phyloP scores from a whole-genome alignment of 2,329 filamentous ascomycete species.

The Colletotrichum magnum region DNA sequence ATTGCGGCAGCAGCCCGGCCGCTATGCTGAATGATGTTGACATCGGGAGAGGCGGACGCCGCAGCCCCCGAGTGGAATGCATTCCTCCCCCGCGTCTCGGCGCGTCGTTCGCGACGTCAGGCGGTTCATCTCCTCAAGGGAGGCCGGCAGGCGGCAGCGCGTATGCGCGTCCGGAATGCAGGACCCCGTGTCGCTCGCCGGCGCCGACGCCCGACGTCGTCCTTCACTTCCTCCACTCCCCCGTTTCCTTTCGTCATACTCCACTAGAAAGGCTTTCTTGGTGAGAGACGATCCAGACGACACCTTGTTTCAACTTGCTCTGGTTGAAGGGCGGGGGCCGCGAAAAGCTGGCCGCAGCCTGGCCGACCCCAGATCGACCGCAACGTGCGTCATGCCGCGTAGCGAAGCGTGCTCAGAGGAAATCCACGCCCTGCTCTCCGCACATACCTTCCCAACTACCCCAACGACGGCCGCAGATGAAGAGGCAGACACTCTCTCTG shows the following conservation, averaged over 20 bases:
- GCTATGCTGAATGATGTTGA: slow-evolving; percentile 12
- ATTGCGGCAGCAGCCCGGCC: background rate
- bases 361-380: slow-evolving; percentile 27
- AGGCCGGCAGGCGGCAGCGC: background rate
- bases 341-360: slow-evolving; percentile 1
- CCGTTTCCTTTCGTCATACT: background rate
- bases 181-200: background rate
- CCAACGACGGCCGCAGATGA: background rate
- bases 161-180: background rate
- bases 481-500: background rate
- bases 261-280: too few relatives aligned
- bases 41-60: background rate
- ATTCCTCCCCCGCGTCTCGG: background rate
- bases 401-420: slow-evolving; percentile 14
- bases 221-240: background rate
- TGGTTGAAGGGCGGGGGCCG: background rate
- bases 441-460: background rate
- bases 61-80: slow-evolving; percentile 33
- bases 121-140: slow-evolving; percentile 1
- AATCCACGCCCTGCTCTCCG: slow-evolving; percentile 18
- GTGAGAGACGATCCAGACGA: background rate
- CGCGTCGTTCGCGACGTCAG: slow-evolving; percentile 15
- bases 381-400: slow-evolving; percentile 34
- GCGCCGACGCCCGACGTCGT: background rate
- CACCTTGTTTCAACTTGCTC: slow-evolving; percentile 10